Conservation (phyloP, 1,139 yeast genomes). For the Sugiyamaella pinicola region DNA sequence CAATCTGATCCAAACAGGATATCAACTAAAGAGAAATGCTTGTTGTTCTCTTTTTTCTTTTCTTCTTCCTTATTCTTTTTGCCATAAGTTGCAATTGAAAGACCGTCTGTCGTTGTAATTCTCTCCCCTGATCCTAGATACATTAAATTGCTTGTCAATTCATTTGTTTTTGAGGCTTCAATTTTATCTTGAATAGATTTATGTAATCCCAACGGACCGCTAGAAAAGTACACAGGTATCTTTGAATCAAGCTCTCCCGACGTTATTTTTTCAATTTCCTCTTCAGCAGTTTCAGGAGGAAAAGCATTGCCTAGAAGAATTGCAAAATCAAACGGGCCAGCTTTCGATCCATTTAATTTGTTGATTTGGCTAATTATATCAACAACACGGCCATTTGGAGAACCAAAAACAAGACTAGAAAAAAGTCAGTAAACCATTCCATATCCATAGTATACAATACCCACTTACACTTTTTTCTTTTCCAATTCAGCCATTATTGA, state of each 20-base stretch:
- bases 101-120: constrained; percentile 15
- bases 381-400: constrained; percentile 20
- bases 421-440: neutral
- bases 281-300: constrained; percentile 9
- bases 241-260: constrained; percentile 18
- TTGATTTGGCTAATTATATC: constrained; percentile 29
- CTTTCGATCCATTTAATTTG: constrained; percentile 28
- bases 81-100: constrained; percentile 9
- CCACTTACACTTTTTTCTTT: constrained; percentile 9
- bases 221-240: constrained; percentile 26
- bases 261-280: constrained; percentile 8
- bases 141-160: constrained; percentile 13
- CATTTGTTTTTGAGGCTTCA: constrained; percentile 3
- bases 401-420: constrained; percentile 35
- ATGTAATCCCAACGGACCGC: constrained; percentile 10
- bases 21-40: constrained; percentile 21
- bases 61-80: neutral
- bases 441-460: neutral
- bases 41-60: neutral
- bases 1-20: constrained; percentile 27
- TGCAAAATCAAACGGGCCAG: constrained; percentile 35
- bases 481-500: constrained; percentile 2
- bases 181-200: neutral
- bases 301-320: constrained; percentile 29
- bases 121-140: constrained; percentile 9